Evolutionary conservation across 2,329 filamentous ascomycete species (phyloP).

Genomic region (Cytospora piceicola): DNA sequence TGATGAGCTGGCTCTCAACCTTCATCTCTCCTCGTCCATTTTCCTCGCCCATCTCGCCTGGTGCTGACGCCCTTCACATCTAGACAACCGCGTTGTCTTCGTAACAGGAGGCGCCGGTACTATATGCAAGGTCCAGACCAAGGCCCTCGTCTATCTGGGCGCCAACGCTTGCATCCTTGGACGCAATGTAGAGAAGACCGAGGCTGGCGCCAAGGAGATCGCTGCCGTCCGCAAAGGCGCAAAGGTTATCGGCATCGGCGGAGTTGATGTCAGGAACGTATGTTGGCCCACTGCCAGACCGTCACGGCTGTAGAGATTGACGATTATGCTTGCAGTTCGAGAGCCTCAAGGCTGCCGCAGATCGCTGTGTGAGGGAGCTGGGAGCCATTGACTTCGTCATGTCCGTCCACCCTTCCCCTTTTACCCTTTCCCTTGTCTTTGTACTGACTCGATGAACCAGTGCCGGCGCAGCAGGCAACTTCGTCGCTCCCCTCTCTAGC

Average conservation of each 20-base stretch:
- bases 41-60: not conserved
- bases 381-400: slow-evolving; percentile 92
- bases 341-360: slow-evolving; percentile 72
- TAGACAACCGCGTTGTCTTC: slow-evolving; percentile 87
- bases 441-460: slow-evolving; percentile 46
- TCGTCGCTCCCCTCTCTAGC: slow-evolving; percentile 81
- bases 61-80: not conserved
- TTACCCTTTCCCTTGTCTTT: too few species aligned
- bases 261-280: slow-evolving; percentile 75
- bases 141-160: slow-evolving; percentile 87
- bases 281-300: slow-evolving; percentile 34
- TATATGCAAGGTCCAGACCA: slow-evolving; percentile 93
- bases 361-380: slow-evolving; percentile 78
- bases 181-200: slow-evolving; percentile 86
- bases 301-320: slow-evolving; percentile 3
- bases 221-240: slow-evolving; percentile 76
- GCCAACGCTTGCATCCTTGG: slow-evolving; percentile 94
- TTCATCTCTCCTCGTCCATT: too few species aligned
- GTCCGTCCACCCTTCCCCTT: slow-evolving; percentile 51
- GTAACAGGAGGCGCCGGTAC: slow-evolving; percentile 93
- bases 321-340: slow-evolving; percentile 51
- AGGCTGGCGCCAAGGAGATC: slow-evolving; percentile 78
- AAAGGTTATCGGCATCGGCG: slow-evolving; percentile 85
- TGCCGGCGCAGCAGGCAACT: slow-evolving; percentile 94
- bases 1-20: not conserved